phyloP scores from a whole-genome alignment of 768 basidiomycete species.

The Tricholoma saponaceum region DNA sequence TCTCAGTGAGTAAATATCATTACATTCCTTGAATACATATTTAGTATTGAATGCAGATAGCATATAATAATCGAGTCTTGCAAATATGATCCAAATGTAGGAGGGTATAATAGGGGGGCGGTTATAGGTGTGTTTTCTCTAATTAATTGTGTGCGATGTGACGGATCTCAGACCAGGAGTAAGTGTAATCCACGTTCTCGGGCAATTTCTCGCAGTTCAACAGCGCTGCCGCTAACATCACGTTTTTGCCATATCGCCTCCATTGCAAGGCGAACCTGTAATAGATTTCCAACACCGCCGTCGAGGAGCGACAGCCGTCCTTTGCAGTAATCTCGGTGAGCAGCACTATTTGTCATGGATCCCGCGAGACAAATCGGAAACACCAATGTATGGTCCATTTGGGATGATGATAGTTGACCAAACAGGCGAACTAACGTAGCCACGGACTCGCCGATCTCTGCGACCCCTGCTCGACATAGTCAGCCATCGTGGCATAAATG shows the following conservation, averaged over 20 bases:
- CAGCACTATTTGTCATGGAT: slow-evolving; percentile 65
- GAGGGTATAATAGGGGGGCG: slow-evolving; percentile 13
- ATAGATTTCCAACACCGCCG: slow-evolving; percentile 55
- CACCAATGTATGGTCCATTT: slow-evolving; percentile 61
- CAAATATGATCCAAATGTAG: neutral
- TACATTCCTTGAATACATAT: slow-evolving; percentile 1
- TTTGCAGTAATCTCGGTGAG: slow-evolving; percentile 55
- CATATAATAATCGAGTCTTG: neutral
- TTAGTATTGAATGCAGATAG: neutral
- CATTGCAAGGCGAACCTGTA: slow-evolving; percentile 57
- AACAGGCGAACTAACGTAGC: slow-evolving; percentile 50
- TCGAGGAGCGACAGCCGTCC: slow-evolving; percentile 50
- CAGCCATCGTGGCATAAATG: slow-evolving; percentile 1
- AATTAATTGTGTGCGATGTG: slow-evolving; percentile 1
- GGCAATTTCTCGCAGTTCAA: slow-evolving; percentile 62
- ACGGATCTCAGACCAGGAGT: slow-evolving; percentile 42
- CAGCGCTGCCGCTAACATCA: slow-evolving; percentile 46
- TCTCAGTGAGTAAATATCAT: neutral
- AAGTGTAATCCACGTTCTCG: slow-evolving; percentile 45
- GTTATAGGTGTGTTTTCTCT: slow-evolving; percentile 13
- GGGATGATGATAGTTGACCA: slow-evolving; percentile 49
- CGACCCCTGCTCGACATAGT: slow-evolving; percentile 45
- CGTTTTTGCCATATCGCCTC: slow-evolving; percentile 69
- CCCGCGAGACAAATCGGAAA: slow-evolving; percentile 76
- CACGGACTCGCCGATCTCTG: slow-evolving; percentile 62